phyloP scores from a whole-genome alignment of 352 stramenopile species.

The Pythium insidiosum region DNA sequence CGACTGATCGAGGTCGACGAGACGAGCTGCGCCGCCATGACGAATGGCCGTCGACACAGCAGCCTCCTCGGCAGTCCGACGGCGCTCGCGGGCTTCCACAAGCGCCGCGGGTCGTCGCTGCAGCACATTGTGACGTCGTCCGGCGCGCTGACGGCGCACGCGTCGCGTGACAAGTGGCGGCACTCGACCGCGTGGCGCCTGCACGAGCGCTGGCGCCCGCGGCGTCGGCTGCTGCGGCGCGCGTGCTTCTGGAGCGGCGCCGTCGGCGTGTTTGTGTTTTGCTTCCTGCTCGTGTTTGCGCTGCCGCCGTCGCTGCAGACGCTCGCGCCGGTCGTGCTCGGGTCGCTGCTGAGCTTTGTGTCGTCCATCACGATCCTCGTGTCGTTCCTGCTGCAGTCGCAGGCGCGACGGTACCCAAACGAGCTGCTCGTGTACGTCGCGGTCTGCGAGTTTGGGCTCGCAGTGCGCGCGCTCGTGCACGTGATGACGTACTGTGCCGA shows the following conservation, averaged over 20 bases:
- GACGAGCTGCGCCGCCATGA: conserved; percentile 6
- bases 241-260: conserved; percentile 25
- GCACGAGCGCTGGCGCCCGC: conserved; percentile 20
- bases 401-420: conserved; percentile 39
- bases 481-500: conserved; percentile 34
- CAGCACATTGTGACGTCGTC: conserved; percentile 12
- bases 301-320: conserved; percentile 23
- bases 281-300: conserved; percentile 38
- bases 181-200: conserved; percentile 21
- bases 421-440: conserved; percentile 60
- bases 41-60: conserved; percentile 5
- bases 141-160: no score
- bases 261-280: conserved; percentile 20
- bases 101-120: conserved; percentile 6
- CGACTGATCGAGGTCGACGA: conserved; percentile 11
- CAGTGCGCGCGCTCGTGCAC: conserved; percentile 31
- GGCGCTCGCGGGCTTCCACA: neutral
- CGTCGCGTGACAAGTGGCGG: conserved; percentile 11
- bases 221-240: conserved; percentile 10
- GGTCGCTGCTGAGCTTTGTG: conserved; percentile 38
- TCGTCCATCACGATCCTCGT: conserved; percentile 39
- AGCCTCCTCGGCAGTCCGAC: conserved; percentile 4
- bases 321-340: conserved; percentile 37
- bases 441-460: conserved; percentile 47
- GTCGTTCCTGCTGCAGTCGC: conserved; percentile 34